A percentile compares a stretch with the other conserved stretches of the same genome.
phyloP scores from a whole-genome alignment of 2,329 filamentous ascomycete species.

The Pestalotiopsis sp. region DNA sequence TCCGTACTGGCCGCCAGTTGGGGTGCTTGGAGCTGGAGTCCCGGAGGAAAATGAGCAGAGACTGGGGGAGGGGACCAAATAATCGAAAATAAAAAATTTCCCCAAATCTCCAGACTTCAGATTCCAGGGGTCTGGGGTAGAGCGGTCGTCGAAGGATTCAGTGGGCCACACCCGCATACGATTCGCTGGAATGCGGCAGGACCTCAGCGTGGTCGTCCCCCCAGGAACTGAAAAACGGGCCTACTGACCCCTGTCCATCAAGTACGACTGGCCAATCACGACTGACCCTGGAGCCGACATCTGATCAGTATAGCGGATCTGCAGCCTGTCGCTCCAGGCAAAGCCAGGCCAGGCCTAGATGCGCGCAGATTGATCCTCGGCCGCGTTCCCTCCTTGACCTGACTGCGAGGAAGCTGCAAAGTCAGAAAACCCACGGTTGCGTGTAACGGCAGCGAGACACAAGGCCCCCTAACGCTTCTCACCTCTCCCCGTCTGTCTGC shows the following conservation, averaged over 20 bases:
- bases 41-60: background rate
- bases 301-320: slow-evolving; percentile 9
- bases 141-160: slow-evolving; percentile 7
- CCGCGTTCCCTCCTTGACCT: background rate
- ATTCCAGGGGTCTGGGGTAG: slow-evolving; percentile 9
- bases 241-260: background rate
- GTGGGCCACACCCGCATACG: slow-evolving; percentile 1
- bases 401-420: background rate
- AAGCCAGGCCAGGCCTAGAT: slow-evolving; percentile 6
- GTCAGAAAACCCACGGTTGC: background rate
- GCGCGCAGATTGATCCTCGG: slow-evolving; percentile 3
- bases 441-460: slow-evolving; percentile 8
- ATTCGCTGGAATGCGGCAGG: slow-evolving; percentile 9
- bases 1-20: background rate
- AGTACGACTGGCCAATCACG: background rate
- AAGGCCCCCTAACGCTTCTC: background rate
- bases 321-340: background rate
- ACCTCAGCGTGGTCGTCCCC: slow-evolving; percentile 1
- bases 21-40: background rate
- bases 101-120: slow-evolving; percentile 11
- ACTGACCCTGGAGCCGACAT: background rate
- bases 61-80: background rate
- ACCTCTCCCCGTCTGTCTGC: background rate
- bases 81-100: background rate
- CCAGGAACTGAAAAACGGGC: slow-evolving; percentile 5